Evolutionary conservation across 2,329 filamentous ascomycete species (phyloP).

Genomic region (Pseudocercospora fijiensis): DNA sequence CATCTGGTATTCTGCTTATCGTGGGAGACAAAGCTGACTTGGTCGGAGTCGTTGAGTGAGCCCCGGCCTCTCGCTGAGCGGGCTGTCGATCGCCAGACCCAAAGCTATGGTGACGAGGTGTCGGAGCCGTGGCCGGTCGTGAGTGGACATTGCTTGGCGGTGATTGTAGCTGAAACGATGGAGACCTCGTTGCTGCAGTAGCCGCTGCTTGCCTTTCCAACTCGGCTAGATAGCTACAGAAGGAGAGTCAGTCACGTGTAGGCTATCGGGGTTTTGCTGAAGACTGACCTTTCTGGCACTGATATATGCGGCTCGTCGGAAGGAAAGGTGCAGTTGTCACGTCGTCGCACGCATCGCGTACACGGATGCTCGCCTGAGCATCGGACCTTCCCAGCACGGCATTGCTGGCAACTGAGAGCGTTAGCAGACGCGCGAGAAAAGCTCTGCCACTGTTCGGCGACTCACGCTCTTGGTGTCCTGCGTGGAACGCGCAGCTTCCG

Average conservation of each 20-base stretch:
- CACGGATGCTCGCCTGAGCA: constrained; percentile 48
- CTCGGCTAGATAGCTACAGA: constrained; percentile 11
- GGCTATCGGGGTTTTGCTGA: background rate
- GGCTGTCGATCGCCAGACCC: background rate
- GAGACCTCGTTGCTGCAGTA: constrained; percentile 1
- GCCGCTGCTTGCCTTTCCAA: constrained; percentile 15
- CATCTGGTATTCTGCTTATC: background rate
- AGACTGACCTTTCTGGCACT: constrained; percentile 11
- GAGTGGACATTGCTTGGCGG: background rate
- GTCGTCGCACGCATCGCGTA: constrained; percentile 47
- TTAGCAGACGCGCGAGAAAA: background rate
- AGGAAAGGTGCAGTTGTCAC: constrained; percentile 44
- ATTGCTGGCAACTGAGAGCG: constrained; percentile 44
- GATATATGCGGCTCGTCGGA: constrained; percentile 32
- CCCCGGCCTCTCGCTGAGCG: background rate
- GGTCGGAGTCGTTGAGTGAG: background rate
- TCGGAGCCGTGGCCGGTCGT: background rate
- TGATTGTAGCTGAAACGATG: background rate
- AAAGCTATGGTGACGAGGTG: background rate
- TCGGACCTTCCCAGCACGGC: constrained; percentile 49
- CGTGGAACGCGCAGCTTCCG: constrained; percentile 12
- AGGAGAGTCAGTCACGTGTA: background rate
- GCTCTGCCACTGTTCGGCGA: background rate
- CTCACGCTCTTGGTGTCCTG: constrained; percentile 19
- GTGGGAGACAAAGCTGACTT: constrained; percentile 1